A percentile compares a stretch with the other conserved stretches of the same genome.
phyloP scores from a whole-genome alignment of 768 basidiomycete species.

The Xerocomus potaroensis region DNA sequence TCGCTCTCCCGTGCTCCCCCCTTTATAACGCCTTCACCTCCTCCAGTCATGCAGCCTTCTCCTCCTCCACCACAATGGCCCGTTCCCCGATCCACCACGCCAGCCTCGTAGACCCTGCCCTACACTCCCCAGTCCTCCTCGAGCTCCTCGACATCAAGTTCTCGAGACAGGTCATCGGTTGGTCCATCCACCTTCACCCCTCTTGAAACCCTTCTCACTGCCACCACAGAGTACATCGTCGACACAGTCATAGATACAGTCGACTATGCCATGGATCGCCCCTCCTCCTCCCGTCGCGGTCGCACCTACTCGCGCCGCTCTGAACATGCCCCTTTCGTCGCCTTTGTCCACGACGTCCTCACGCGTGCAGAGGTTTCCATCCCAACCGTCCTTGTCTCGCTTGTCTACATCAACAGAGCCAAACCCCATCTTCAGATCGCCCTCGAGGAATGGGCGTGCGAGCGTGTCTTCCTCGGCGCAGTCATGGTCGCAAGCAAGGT shows the following conservation, averaged over 20 bases:
- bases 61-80: constrained; percentile 10
- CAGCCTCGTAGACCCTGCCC: constrained; percentile 57
- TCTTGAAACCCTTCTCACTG: too few species aligned
- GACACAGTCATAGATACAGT: constrained; percentile 69
- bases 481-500: constrained; percentile 86
- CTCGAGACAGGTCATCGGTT: constrained; percentile 59
- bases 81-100: constrained; percentile 41
- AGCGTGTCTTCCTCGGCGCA: constrained; percentile 89
- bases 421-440: constrained; percentile 78
- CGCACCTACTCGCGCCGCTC: constrained; percentile 44
- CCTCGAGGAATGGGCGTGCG: constrained; percentile 80
- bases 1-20: constrained; percentile 21
- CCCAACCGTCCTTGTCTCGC: constrained; percentile 62
- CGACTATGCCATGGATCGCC: constrained; percentile 70
- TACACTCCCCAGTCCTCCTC: constrained; percentile 62
- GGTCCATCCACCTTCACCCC: background rate
- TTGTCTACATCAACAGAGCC: constrained; percentile 75
- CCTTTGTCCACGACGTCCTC: constrained; percentile 67
- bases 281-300: constrained; percentile 51
- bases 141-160: constrained; percentile 67
- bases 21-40: constrained; percentile 29
- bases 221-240: constrained; percentile 73
- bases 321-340: constrained; percentile 53
- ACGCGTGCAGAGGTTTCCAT: constrained; percentile 69
- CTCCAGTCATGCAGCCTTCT: constrained; percentile 10